These are phyloP conservation scores for Eutypella sp. DNA, from an alignment of 2,329 filamentous ascomycete species.

Conservation along the genomic window DNA sequence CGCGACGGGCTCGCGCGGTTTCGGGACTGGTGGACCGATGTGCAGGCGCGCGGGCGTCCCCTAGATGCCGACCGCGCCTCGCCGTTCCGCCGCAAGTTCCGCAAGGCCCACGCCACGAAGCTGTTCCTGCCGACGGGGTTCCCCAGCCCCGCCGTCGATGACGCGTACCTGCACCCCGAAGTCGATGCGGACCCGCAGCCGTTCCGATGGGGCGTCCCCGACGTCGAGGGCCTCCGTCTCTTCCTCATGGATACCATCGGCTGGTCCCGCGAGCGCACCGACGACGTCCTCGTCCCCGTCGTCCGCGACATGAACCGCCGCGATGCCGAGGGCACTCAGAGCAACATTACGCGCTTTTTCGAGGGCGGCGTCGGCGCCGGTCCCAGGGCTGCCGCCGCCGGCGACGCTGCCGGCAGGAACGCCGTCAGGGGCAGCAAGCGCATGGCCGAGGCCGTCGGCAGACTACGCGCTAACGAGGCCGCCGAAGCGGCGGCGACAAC, in stretches of 20 bases:
- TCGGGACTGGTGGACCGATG: conserved; percentile 77
- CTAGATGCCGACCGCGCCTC: conserved; percentile 56
- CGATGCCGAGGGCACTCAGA: conserved; percentile 85
- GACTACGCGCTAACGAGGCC: conserved; percentile 43
- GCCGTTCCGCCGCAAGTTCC: conserved; percentile 80
- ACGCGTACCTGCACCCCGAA: conserved; percentile 81
- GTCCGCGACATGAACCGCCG: conserved; percentile 92
- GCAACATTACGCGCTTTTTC: conserved; percentile 93
- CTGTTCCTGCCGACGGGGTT: conserved; percentile 80
- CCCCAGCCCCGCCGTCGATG: conserved; percentile 70
- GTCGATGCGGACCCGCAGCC: conserved; percentile 72
- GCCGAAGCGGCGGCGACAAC: conserved; percentile 15
- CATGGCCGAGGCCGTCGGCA: conserved; percentile 70
- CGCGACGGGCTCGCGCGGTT: conserved; percentile 64
- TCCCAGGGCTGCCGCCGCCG: conserved; percentile 28
- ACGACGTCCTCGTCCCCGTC: conserved; percentile 92
- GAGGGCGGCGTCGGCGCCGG: conserved; percentile 68
- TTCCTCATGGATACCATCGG: conserved; percentile 92
- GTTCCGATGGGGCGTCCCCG: conserved; percentile 95
- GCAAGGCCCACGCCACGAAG: conserved; percentile 71
- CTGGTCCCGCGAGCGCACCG: conserved; percentile 86
- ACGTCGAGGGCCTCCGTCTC: conserved; percentile 75
- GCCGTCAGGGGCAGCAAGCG: conserved; percentile 62
- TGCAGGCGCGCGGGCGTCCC: conserved; percentile 63
- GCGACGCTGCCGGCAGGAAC: conserved; percentile 57